Base-by-base conservation (phyloP, 768 basidiomycete species). In the Crepidotus variabilis region DNA sequence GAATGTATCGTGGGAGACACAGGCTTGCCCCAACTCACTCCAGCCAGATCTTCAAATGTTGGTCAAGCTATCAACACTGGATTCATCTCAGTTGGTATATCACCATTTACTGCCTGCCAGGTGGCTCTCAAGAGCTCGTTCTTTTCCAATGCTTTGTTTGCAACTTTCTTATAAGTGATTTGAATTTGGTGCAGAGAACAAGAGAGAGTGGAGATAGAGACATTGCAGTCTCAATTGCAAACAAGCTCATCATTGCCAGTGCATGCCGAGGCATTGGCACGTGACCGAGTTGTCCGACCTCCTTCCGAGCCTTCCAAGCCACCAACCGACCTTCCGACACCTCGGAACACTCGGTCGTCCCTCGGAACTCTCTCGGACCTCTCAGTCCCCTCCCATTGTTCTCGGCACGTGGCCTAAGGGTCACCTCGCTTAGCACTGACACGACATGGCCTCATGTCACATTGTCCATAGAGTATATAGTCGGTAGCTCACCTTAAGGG, bases 61-160 rank as follows among this genome's bases (percentile, higher is more conserved):
- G 13, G 67, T 69, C 2, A 23, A 47, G 43, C 66, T 57, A 56
- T 72, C 67, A 2, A 68, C 61, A 43, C 63, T 57, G 0, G 62
- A 56, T 59, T 72, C 69, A 60, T 72, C 69, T 63, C 64, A 21
- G 52, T 50, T 35, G 59, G 61, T 23, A 62, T 62, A 45, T 60
- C 56, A 7, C 33, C 56, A 51, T 62, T 34, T 23, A 14, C 60
- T 18, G 60, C 59, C 34, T 61, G 60, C 62, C 60, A 63, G 21
- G 60, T 61, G 36, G 59, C 50, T 28, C 67, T 53, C 0, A 63
- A 48, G 1, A 68, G 22, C 47, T 71, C 68, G 45, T 72, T 68
- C 7, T 64, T 51, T 51, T 72, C 69, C 2, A 61, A 2, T 4
- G 71, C 67, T 2, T 28, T 24, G 1, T 48, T 58, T 47, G 65